Evolutionary conservation across 257 asterid species (phyloP).

Genomic region (Leptodermis oblonga): DNA sequence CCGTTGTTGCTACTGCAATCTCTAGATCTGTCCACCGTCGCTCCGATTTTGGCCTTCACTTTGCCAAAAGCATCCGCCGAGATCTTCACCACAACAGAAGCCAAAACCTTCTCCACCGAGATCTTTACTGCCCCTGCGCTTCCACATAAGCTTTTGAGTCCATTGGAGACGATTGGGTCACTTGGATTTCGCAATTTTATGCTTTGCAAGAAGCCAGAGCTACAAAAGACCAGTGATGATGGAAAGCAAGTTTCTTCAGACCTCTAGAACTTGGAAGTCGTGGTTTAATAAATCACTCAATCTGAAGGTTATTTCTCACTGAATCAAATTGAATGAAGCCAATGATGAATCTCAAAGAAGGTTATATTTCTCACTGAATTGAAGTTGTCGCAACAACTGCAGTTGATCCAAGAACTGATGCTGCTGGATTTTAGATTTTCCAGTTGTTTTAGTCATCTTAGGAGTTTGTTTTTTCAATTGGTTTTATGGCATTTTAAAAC

Average conservation of each 20-base stretch:
- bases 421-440: neutral
- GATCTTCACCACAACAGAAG: too few species aligned
- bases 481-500: neutral
- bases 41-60: too few species aligned
- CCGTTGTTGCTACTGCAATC: too few species aligned
- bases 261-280: conserved; percentile 54
- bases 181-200: conserved; percentile 70
- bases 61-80: too few species aligned
- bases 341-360: too few species aligned
- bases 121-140: conserved; percentile 69
- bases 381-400: neutral
- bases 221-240: conserved; percentile 23
- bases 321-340: too few species aligned
- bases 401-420: neutral
- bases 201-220: conserved; percentile 79
- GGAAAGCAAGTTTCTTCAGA: conserved; percentile 32
- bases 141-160: conserved; percentile 74
- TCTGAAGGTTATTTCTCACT: conserved; percentile 62
- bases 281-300: conserved; percentile 77
- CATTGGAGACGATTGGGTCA: conserved; percentile 89
- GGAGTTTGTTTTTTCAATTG: neutral
- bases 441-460: neutral
- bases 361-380: too few species aligned
- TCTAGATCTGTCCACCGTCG: too few species aligned
- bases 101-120: too few species aligned